Conservation (phyloP, 2,329 filamentous ascomycete genomes). For the Paecilomyces formosus region DNA sequence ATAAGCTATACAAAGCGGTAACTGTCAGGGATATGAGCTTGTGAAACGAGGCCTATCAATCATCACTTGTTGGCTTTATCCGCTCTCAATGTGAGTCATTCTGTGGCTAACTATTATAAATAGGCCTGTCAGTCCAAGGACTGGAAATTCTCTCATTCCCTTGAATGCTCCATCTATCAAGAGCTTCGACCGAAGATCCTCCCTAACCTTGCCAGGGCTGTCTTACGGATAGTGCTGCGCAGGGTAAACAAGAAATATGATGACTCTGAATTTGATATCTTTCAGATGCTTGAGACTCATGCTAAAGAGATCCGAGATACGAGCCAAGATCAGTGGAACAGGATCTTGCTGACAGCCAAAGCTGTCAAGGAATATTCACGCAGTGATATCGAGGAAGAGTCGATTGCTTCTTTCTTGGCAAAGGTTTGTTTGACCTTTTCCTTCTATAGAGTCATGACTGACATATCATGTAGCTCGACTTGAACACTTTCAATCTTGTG, state of each 20-base stretch:
- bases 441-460: neutral
- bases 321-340: slow-evolving; percentile 37
- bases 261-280: slow-evolving; percentile 32
- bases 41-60: neutral
- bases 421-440: slow-evolving; percentile 27
- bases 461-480: slow-evolving; percentile 37
- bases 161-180: slow-evolving; percentile 50
- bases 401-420: slow-evolving; percentile 37
- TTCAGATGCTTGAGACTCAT: slow-evolving; percentile 43
- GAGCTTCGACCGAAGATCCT: slow-evolving; percentile 39
- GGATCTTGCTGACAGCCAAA: slow-evolving; percentile 46
- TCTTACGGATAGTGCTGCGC: slow-evolving; percentile 47
- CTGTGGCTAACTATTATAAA: neutral
- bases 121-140: slow-evolving; percentile 53
- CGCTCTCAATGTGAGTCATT: neutral
- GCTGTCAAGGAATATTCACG: slow-evolving; percentile 48
- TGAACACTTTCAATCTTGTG: slow-evolving; percentile 53
- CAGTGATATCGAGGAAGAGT: slow-evolving; percentile 36
- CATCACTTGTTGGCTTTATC: neutral
- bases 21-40: too few species aligned
- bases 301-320: slow-evolving; percentile 39
- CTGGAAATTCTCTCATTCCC: slow-evolving; percentile 53
- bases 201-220: slow-evolving; percentile 49
- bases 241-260: slow-evolving; percentile 26
- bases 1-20: too few species aligned